Evolutionary conservation across 2,329 filamentous ascomycete species (phyloP).

Genomic region (Microascus cirrosus): DNA sequence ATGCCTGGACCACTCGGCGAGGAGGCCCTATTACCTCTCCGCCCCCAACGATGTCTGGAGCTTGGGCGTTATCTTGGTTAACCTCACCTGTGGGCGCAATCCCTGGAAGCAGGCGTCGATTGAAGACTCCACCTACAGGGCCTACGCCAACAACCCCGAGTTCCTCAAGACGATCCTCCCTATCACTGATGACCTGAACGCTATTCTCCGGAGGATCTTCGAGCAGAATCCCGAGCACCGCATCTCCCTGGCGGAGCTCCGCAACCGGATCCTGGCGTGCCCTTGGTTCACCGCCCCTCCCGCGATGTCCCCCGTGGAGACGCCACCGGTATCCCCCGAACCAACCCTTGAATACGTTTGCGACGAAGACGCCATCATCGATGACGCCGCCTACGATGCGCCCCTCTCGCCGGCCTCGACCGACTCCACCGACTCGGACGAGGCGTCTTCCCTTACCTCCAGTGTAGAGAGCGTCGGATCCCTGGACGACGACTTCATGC

Average conservation of each 20-base stretch:
- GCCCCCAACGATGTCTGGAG: conserved; percentile 97
- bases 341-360: conserved; percentile 30
- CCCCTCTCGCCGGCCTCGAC: conserved; percentile 39
- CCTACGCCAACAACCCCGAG: conserved; percentile 71
- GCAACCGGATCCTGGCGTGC: conserved; percentile 66
- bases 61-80: conserved; percentile 94
- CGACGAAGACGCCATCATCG: conserved; percentile 32
- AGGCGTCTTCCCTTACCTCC: conserved; percentile 45
- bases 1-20: conserved; percentile 69
- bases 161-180: conserved; percentile 92
- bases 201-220: conserved; percentile 80
- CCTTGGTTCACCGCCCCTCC: conserved; percentile 54
- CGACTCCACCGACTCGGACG: conserved; percentile 27
- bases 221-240: conserved; percentile 72
- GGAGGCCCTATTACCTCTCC: conserved; percentile 74
- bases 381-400: conserved; percentile 30
- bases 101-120: conserved; percentile 95
- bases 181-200: conserved; percentile 78
- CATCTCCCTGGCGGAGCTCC: conserved; percentile 71
- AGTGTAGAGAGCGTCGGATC: conserved; percentile 41
- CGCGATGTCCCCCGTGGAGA: conserved; percentile 16
- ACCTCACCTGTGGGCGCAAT: conserved; percentile 94
- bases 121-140: conserved; percentile 90
- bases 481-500: conserved; percentile 34
- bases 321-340: conserved; percentile 31